A percentile compares a stretch with the other conserved stretches of the same genome.
These are phyloP conservation scores for Pseudogymnoascus sp. DNA, from an alignment of 2,329 filamentous ascomycete species.

Conservation along the genomic window DNA sequence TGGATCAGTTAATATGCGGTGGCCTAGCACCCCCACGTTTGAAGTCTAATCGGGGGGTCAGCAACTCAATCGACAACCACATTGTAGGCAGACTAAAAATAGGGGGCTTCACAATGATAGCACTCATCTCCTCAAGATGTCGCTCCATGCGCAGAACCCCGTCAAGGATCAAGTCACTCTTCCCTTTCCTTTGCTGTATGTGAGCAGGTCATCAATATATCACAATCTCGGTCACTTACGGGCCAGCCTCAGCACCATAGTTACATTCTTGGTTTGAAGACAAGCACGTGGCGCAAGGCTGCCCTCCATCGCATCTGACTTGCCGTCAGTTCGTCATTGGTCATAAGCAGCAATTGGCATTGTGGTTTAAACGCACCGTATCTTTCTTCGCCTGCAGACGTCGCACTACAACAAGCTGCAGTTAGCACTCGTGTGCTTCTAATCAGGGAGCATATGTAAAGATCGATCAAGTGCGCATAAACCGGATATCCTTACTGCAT, in stretches of 20 bases:
- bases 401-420: constrained; percentile 33
- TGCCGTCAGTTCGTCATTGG: background rate
- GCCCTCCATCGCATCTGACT: constrained; percentile 39
- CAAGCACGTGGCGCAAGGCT: constrained; percentile 31
- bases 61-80: background rate
- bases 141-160: constrained; percentile 41
- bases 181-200: constrained; percentile 34
- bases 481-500: background rate
- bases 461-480: background rate
- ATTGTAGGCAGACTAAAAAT: background rate
- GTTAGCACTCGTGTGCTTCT: background rate
- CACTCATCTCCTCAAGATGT: constrained; percentile 37
- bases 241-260: constrained; percentile 25
- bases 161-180: constrained; percentile 44
- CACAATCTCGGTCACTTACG: constrained; percentile 18
- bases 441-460: background rate
- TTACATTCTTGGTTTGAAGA: constrained; percentile 22
- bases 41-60: background rate
- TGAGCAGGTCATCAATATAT: constrained; percentile 26
- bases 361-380: constrained; percentile 29
- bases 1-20: background rate
- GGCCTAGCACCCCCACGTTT: background rate
- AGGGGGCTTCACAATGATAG: constrained; percentile 30
- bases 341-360: constrained; percentile 7
- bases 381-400: constrained; percentile 39